Evolutionary conservation across 164 flowering plant genomes (phyloP).

Genomic region (Kalanchoe fedtschenkoi): DNA sequence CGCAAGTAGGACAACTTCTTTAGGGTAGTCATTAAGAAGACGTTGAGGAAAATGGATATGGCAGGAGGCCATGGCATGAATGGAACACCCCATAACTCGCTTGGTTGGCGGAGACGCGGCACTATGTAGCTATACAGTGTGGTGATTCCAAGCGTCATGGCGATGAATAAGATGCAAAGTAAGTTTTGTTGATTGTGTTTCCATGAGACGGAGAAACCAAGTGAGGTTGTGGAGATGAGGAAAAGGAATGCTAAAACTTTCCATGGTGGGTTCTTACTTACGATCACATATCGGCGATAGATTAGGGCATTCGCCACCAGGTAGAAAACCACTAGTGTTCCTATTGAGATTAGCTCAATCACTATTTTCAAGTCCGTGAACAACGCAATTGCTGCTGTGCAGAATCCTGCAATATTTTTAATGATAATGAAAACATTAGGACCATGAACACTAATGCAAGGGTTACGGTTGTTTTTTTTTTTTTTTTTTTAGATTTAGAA

Average conservation of each 20-base stretch:
- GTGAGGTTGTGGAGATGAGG: constrained; percentile 40
- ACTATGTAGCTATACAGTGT: constrained; percentile 35
- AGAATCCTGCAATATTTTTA: constrained; percentile 38
- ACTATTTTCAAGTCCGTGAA: constrained; percentile 65
- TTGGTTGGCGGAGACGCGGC: constrained; percentile 12
- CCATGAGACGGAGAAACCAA: constrained; percentile 61
- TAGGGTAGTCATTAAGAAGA: constrained; percentile 57
- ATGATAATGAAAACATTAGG: background rate
- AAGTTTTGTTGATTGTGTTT: constrained; percentile 37
- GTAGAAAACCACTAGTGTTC: constrained; percentile 76
- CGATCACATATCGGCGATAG: constrained; percentile 39
- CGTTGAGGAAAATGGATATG: constrained; percentile 55
- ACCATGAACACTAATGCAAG: too few relatives aligned
- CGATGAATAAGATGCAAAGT: constrained; percentile 35
- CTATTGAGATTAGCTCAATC: constrained; percentile 55
- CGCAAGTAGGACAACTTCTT: constrained; percentile 36
- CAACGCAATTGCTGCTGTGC: constrained; percentile 72
- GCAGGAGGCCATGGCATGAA: constrained; percentile 90
- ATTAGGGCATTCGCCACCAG: constrained; percentile 78
- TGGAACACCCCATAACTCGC: constrained; percentile 49
- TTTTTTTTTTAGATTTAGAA: too few relatives aligned
- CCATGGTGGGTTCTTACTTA: constrained; percentile 23
- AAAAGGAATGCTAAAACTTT: constrained; percentile 48
- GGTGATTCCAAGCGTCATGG: constrained; percentile 24
- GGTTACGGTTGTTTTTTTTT: too few relatives aligned